phyloP scores from a whole-genome alignment of 2,329 filamentous ascomycete species.

The Xylaria sp. region DNA sequence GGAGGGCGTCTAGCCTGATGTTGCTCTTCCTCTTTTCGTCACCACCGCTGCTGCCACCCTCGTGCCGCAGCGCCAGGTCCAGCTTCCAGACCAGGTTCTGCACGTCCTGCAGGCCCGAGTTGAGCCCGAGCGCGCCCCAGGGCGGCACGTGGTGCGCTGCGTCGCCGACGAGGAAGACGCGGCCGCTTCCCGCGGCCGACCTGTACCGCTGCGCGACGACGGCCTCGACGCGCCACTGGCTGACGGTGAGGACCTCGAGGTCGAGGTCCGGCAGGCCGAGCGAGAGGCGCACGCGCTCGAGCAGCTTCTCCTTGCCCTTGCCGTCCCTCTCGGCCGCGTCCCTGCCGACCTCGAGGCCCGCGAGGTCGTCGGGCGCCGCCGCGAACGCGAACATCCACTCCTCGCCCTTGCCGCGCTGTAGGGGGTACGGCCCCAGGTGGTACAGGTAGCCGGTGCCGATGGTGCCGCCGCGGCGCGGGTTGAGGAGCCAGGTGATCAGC shows the following conservation, averaged over 20 bases:
- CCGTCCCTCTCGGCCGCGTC: background rate
- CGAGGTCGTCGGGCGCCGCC: conserved; percentile 25
- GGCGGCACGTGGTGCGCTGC: conserved; percentile 42
- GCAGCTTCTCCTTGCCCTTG: conserved; percentile 22
- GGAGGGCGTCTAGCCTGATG: conserved; percentile 28
- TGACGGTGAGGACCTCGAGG: conserved; percentile 35
- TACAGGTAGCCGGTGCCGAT: conserved; percentile 39
- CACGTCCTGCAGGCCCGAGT: conserved; percentile 42
- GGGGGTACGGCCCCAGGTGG: conserved; percentile 39
- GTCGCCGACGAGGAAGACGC: conserved; percentile 42
- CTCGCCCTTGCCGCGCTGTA: conserved; percentile 24
- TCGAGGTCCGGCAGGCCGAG: conserved; percentile 36
- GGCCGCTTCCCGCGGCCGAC: conserved; percentile 17
- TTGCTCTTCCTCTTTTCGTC: conserved; percentile 9
- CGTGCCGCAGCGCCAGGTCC: conserved; percentile 28
- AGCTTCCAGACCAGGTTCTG: conserved; percentile 44
- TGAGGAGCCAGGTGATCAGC: conserved; percentile 41
- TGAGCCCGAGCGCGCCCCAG: conserved; percentile 41
- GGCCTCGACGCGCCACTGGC: conserved; percentile 38
- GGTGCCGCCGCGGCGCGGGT: conserved; percentile 38
- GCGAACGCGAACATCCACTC: conserved; percentile 39
- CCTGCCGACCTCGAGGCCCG: background rate
- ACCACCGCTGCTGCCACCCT: background rate
- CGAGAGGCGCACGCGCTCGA: conserved; percentile 31
- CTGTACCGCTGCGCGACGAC: conserved; percentile 34